Base-by-base conservation (phyloP, 2,329 filamentous ascomycete species). In the Xylaria sp. region DNA sequence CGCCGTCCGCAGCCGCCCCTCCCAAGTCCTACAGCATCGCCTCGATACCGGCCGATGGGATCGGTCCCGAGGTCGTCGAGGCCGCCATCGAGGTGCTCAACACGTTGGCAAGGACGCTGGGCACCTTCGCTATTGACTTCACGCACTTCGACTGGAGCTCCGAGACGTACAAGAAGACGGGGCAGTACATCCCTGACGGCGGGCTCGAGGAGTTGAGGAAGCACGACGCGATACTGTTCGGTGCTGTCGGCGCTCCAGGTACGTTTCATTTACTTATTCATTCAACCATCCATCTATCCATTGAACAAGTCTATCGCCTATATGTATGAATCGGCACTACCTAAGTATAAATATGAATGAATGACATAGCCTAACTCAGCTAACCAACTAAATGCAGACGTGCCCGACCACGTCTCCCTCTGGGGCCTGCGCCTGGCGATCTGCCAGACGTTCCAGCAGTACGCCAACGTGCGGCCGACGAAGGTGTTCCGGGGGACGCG, bases 101-200 rank as follows among this genome's bases (percentile, higher is more conserved):
- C 57, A 77, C 78, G 13, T 69, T 87, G 1, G 73, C 76, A 4
- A 66, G 75, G 29, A 73, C 78, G 1, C 72, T 85, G 1, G 75
- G 80, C 38, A 78, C 79, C 0, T 90, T 90, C 68, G 74, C 78
- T 7, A 73, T 90, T 0, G 71, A 82, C 9, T 89, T 89, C 64
- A 78, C 77, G 39, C 73, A 85, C 60, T 87, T 82, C 62, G 84
- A 88, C 67, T 89, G 86, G 86, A 85, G 81, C 60, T 87, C 84
- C 0, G 82, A 85, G 16, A 84, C 78, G 0, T 89, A 86, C 71
- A 86, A 86, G 67, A 79, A 80, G 66, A 85, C 80, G 0, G 87
- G 87, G 1, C 78, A 82, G 60, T 89, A 87, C 64, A 86, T 87
- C 7, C 83, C 84, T 0, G 78, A 83, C 19, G 83, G 79, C 26